Evolutionary conservation across 768 basidiomycete species (phyloP), one percentile per base, ranked within the genome.

Genomic region (Boletus sp.): DNA sequence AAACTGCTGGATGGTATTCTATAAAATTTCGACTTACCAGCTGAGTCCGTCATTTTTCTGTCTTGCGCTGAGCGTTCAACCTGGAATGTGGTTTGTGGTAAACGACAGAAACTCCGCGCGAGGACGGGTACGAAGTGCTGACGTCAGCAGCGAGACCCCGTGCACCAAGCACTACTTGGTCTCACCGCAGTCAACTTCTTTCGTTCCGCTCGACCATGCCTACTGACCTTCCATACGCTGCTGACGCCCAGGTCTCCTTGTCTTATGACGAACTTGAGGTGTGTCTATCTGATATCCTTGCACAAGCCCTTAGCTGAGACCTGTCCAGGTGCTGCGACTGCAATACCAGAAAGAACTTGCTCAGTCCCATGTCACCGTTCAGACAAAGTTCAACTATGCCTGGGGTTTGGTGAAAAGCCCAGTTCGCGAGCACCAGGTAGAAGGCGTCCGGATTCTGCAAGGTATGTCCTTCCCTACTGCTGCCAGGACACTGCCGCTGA

Each of bases 341-440:
- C 95, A 98, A 67, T 95, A 96, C 73, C 83, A 92, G 78, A 93
- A 86, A 71, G 96, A 99, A 70, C 76, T 84, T 19, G 77, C 81
- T 1, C 87, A 93, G 59, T 80, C 83, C 47, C 93, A 96, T 71
- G 81, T 97, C 54, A 93, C 92, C 10, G 82, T 87, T 7, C 97
- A 99, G 74, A 96, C 94, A 38, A 95, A 93, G 70, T 99, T 99
- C 78, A 98, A 98, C 75, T 95, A 88, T 72, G 84, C 92, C 38
- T 97, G 96, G 96, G 96, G 96, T 3, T 78, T 96, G 32, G 91
- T 98, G 49, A 98, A 98, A 77, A 92, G 90, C 63, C 90, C 89
- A 13, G 71, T 83, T 61, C 80, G 83, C 39, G 87, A 90, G 30
- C 82, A 97, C 63, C 94, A 98, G 66, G 90, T 88, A 0, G 90